A percentile compares a stretch with the other conserved stretches of the same genome.
Conservation (phyloP, 257 asterid species). For the Leonotis leonurus region DNA sequence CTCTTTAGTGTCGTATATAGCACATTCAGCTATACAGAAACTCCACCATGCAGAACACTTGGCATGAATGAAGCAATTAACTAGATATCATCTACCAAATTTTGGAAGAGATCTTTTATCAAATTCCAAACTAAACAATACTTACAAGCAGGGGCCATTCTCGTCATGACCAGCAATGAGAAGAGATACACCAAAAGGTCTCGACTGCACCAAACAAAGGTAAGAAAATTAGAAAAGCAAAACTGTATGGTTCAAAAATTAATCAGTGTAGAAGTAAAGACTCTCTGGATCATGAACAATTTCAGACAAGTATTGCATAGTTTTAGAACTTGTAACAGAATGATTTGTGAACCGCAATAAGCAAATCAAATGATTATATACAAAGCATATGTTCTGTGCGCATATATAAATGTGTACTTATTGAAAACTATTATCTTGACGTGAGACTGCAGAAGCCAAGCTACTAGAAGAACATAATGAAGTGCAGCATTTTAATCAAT, state of each 20-base stretch:
- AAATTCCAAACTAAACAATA: slow-evolving; percentile 7
- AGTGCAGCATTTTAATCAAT: no score
- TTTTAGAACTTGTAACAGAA: no score
- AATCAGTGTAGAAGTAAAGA: no score
- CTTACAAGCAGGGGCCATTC: slow-evolving; percentile 93
- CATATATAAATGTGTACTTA: no score
- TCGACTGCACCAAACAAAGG: slow-evolving; percentile 43
- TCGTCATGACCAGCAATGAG: slow-evolving; percentile 95
- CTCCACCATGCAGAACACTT: not conserved
- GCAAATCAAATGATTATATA: no score
- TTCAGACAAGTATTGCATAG: not conserved
- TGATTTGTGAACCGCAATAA: no score
- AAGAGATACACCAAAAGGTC: slow-evolving; percentile 87
- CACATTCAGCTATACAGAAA: not conserved
- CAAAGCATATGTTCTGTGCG: no score
- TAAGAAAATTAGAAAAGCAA: slow-evolving; percentile 2
- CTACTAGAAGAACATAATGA: no score
- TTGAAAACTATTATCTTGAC: no score
- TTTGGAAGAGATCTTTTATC: not conserved
- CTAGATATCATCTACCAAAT: not conserved
- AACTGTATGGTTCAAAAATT: no score
- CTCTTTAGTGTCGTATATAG: not conserved
- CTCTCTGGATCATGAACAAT: not conserved
- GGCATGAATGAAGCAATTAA: not conserved
- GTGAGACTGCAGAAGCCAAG: no score